Conservation (phyloP, 352 stramenopile genomes). For the Pythium guiyangense region DNA sequence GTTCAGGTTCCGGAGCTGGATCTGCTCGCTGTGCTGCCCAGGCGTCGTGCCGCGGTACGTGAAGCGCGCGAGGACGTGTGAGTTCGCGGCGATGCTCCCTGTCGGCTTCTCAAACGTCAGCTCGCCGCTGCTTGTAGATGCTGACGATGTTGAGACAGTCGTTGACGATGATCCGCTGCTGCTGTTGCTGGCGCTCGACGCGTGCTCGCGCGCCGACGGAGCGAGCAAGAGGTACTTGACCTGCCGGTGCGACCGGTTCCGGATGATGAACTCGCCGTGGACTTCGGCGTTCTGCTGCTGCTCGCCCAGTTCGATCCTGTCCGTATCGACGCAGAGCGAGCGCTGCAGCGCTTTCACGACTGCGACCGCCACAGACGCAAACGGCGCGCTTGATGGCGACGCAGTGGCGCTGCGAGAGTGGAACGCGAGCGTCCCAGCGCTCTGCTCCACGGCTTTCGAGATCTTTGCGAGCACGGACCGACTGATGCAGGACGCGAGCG, state of each 20-base stretch:
- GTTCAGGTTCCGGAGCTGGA: conserved; percentile 79
- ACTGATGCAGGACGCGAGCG: conserved; percentile 65
- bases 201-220: conserved; percentile 33
- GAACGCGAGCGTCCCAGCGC: conserved; percentile 60
- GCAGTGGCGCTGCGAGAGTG: conserved; percentile 11
- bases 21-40: conserved; percentile 73
- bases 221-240: conserved; percentile 75
- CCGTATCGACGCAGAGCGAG: conserved; percentile 62
- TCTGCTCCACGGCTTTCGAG: conserved; percentile 47
- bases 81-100: conserved; percentile 53
- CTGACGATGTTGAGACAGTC: not conserved
- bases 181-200: conserved; percentile 4
- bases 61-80: conserved; percentile 50
- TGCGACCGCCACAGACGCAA: conserved; percentile 40
- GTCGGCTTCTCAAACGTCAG: conserved; percentile 74
- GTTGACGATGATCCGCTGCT: conserved; percentile 10
- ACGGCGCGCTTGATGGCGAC: conserved; percentile 7
- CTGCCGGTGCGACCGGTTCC: conserved; percentile 58
- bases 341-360: conserved; percentile 65
- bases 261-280: conserved; percentile 54
- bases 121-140: conserved; percentile 23
- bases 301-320: conserved; percentile 73
- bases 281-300: conserved; percentile 65
- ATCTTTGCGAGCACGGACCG: conserved; percentile 57
- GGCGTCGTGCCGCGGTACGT: conserved; percentile 57